Base-by-base conservation (phyloP, 495 filamentous ascomycete genomes). In the Penicillium antarcticum region DNA sequence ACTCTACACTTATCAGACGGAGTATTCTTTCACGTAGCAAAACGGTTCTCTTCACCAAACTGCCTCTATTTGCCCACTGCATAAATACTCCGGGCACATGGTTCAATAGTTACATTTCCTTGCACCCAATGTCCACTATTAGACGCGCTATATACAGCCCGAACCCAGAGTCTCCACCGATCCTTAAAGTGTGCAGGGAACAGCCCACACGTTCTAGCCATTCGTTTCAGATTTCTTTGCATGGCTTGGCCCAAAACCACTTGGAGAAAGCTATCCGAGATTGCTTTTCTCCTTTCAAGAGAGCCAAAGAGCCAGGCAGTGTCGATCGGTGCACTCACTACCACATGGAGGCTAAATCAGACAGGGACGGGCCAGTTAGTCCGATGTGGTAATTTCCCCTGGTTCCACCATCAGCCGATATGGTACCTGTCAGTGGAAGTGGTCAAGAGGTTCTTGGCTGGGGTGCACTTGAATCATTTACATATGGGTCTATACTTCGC, bases 201-300 rank as follows among this genome's bases (percentile, higher is more conserved):
- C 26, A 29, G 24, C 7, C 26, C 26, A 38, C 43, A 18, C 40
- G 17, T 40, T 43, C 35, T 23, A 34, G 21, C 44, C 40, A 40
- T 53, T 57, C 53, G 53, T 56, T 56, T 56, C 53, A 51, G 53
- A 13, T 56, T 33, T 3, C 11, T 34, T 38, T 47, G 21, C 21
- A 23, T 51, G 46, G 49, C 24, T 37, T 29, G 7, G 13, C 24
- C 16, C 14, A 24, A 24, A 8, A 5, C 42, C 24, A 44, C 23
- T 14, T 6, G 11, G 42, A 26, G 23, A 36, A 19, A 38, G 26
- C 29, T 9, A 43, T 32, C 29, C 21, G 24, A 50, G 18, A 18
- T n/a, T 34, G 12, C 11, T 44, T 38, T 43, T 21, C 8, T 17
- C 42, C 38, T 29, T 35, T 42, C 26, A 21, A 32, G 26, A 29